Base-by-base conservation (phyloP, 2,329 filamentous ascomycete species). In the Fusarium nurragi region DNA sequence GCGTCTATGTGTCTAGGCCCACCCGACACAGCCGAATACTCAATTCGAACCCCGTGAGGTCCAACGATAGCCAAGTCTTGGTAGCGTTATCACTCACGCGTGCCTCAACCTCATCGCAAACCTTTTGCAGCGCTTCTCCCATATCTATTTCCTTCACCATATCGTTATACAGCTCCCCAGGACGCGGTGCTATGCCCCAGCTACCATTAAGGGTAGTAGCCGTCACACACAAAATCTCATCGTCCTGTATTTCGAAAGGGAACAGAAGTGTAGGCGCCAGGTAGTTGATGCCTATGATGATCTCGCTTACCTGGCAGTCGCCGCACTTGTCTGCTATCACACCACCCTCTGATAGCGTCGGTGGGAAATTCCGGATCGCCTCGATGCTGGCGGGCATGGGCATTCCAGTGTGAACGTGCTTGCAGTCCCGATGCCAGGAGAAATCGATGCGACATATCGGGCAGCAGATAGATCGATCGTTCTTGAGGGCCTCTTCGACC, bases 401-500 rank as follows among this genome's bases (percentile, higher is more conserved):
- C 44, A 51, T 45, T 8, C 63, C 64, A 4, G 21, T 28, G 9
- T 60, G 48, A 1, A 16, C 10, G 9, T 66, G 45, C 2, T 4
- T 7, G 6, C 63, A 66, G 11, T 26, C 23, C 2, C 11, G 9
- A 7, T 66, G 63, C 1, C 6, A 3, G 6, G 30, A 40, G 21
- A 67, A 47, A 2, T 36, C 11, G 12, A 14, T 14, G 1, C 64
- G 60, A 9, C 64, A 67, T 5, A 28, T 11, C 0, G 64, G 64
- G 9, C 64, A 67, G 4, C 21, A 7, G 21, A 60, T 12, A 3
- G 14, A 9, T 2, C 12, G 5, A 3, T 22, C 2, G 0, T 10
- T 21, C 7, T 12, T 5, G 3, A 14, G 2, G 3, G 26, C 30
- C 5, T 44, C 36, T 1, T 19, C 18, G 10, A 52, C 37, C 45